Percentiles rank a stretch among this genome's conserved stretches.
Evolutionary conservation across 2,329 filamentous ascomycete species (phyloP).

Genomic region (Trichoderma sp.): DNA sequence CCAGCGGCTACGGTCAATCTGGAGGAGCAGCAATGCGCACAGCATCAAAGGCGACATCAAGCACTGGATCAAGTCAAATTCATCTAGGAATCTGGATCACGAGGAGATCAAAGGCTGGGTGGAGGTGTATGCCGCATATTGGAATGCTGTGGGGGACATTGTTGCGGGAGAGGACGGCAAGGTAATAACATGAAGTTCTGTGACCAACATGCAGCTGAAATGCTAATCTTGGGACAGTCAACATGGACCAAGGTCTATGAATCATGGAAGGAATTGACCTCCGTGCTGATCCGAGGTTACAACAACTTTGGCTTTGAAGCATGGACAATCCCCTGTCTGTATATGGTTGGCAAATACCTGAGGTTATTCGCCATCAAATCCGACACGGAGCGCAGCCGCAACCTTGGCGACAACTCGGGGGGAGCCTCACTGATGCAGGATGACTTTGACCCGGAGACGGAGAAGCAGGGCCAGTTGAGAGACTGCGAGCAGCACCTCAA

Average conservation of each 20-base stretch:
- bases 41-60: slow-evolving; percentile 70
- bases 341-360: slow-evolving; percentile 83
- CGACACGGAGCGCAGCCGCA: slow-evolving; percentile 65
- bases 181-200: slow-evolving; percentile 34
- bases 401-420: slow-evolving; percentile 41
- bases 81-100: slow-evolving; percentile 58
- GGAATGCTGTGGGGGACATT: slow-evolving; percentile 78
- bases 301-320: slow-evolving; percentile 74
- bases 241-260: slow-evolving; percentile 85
- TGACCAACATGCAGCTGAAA: not conserved
- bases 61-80: slow-evolving; percentile 68
- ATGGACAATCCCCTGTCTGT: slow-evolving; percentile 92
- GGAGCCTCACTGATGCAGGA: slow-evolving; percentile 65
- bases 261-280: slow-evolving; percentile 83
- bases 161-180: slow-evolving; percentile 54
- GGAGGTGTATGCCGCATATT: slow-evolving; percentile 81
- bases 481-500: slow-evolving; percentile 91
- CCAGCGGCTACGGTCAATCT: slow-evolving; percentile 68
- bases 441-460: slow-evolving; percentile 74
- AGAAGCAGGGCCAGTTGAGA: slow-evolving; percentile 82
- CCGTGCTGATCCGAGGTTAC: slow-evolving; percentile 78
- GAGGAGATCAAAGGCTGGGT: slow-evolving; percentile 80
- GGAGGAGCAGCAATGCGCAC: slow-evolving; percentile 68
- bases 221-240: slow-evolving; percentile 43
- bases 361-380: slow-evolving; percentile 88